phyloP scores from a whole-genome alignment of 768 basidiomycete species.

The Roridomyces roridus region DNA sequence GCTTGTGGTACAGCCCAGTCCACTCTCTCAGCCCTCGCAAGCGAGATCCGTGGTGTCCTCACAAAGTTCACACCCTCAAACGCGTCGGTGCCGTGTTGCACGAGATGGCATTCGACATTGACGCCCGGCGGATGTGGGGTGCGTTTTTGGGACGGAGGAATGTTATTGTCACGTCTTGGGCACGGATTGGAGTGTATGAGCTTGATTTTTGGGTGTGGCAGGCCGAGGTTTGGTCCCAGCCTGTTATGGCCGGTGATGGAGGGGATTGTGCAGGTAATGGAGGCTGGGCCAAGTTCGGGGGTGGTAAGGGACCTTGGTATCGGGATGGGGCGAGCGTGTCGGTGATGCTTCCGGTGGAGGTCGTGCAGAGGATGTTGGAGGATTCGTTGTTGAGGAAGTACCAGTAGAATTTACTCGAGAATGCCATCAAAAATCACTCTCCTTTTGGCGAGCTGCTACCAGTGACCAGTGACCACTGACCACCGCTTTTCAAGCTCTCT shows the following conservation, averaged over 20 bases:
- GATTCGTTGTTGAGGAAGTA: too few species aligned
- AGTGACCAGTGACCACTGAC: too few species aligned
- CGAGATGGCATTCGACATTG: conserved; percentile 37
- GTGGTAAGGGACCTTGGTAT: background rate
- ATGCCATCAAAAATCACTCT: too few species aligned
- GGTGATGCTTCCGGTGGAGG: too few species aligned
- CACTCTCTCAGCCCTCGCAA: conserved; percentile 28
- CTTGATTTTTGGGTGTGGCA: conserved; percentile 38
- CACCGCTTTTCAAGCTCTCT: too few species aligned
- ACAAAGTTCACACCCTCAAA: conserved; percentile 29
- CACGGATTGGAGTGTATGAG: conserved; percentile 36
- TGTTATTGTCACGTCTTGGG: conserved; percentile 41
- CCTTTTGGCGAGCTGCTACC: background rate
- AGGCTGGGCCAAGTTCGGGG: conserved; percentile 21
- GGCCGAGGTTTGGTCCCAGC: conserved; percentile 36
- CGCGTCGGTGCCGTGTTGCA: conserved; percentile 39
- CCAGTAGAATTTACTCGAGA: background rate
- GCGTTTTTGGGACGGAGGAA: conserved; percentile 41
- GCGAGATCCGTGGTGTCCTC: conserved; percentile 34
- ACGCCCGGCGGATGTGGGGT: conserved; percentile 38
- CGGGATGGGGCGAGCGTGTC: too few species aligned
- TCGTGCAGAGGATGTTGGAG: too few species aligned
- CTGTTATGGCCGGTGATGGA: conserved; percentile 41
- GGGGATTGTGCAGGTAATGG: conserved; percentile 40
- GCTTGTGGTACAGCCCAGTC: conserved; percentile 23